Evolutionary conservation across 805 yeast species (phyloP).

Genomic region (Yarrowia sp.): DNA sequence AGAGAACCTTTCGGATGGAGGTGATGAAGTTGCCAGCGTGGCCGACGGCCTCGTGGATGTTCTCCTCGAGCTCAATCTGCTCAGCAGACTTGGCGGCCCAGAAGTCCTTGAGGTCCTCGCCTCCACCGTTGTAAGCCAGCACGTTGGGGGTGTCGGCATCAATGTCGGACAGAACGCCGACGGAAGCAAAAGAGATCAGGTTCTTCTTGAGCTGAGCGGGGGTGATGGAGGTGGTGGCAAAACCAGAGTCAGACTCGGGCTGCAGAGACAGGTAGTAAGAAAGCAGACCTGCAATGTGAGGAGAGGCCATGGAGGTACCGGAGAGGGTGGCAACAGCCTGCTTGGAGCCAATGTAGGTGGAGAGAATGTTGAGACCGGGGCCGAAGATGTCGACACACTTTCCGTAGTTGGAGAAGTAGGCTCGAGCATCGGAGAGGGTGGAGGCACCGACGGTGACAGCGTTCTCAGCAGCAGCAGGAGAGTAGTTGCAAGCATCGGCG

Average conservation of each 20-base stretch:
- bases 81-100: constrained; percentile 49
- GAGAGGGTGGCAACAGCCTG: constrained; percentile 61
- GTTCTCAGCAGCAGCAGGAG: constrained; percentile 66
- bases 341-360: constrained; percentile 62
- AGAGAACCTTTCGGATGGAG: constrained; percentile 28
- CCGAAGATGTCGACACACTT: constrained; percentile 61
- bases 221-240: constrained; percentile 56
- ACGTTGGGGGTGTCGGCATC: constrained; percentile 62
- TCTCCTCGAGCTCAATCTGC: constrained; percentile 24
- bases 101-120: constrained; percentile 59
- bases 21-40: constrained; percentile 9
- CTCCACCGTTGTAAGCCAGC: constrained; percentile 68
- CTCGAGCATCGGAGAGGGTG: constrained; percentile 55
- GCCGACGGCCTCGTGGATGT: constrained; percentile 25
- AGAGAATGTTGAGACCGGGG: constrained; percentile 63
- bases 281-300: constrained; percentile 64
- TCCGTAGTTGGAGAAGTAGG: constrained; percentile 63
- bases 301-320: constrained; percentile 71
- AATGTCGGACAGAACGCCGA: constrained; percentile 56
- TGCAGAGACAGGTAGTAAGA: constrained; percentile 63
- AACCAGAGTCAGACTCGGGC: constrained; percentile 60
- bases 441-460: constrained; percentile 62
- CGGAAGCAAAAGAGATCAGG: constrained; percentile 60
- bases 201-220: constrained; percentile 62
- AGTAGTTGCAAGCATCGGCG: constrained; percentile 63